Conservation (phyloP, 1,139 yeast species). For the Sugiyamaella paludigena region DNA sequence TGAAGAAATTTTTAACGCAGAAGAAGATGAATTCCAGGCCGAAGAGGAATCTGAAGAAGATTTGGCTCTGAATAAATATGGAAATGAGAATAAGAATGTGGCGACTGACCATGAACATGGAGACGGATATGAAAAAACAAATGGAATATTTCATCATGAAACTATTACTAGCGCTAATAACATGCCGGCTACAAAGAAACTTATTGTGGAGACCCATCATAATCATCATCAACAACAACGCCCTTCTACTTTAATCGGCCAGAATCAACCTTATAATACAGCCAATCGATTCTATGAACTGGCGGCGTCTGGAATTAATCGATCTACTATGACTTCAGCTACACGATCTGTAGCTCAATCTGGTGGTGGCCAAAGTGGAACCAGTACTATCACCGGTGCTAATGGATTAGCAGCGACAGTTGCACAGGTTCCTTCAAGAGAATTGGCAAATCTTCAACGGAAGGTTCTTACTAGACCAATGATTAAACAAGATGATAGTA, state of each 20-base stretch:
- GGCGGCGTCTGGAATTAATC: constrained; percentile 77
- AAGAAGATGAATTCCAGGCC: neutral
- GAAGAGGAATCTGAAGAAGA: neutral
- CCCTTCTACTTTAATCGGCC: neutral
- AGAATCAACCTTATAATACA: constrained; percentile 2
- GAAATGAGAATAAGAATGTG: neutral
- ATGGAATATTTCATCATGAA: neutral
- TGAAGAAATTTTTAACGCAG: neutral
- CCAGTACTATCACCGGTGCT: constrained; percentile 41
- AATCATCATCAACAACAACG: neutral
- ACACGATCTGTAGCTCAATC: constrained; percentile 33
- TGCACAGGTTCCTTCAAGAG: constrained; percentile 67
- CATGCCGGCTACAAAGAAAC: constrained; percentile 4
- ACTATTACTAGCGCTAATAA: neutral
- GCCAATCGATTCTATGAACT: constrained; percentile 52
- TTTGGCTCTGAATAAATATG: neutral
- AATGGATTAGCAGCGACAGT: constrained; percentile 70
- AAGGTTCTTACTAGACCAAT: constrained; percentile 35
- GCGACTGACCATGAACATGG: neutral
- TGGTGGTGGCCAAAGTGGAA: constrained; percentile 44
- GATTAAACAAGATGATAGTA: neutral
- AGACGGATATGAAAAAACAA: neutral
- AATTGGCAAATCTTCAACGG: constrained; percentile 58
- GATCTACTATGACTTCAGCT: constrained; percentile 52
- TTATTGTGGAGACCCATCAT: neutral